Conservation (phyloP, 2,329 filamentous ascomycete species). For the Cladophialophora immunda region DNA sequence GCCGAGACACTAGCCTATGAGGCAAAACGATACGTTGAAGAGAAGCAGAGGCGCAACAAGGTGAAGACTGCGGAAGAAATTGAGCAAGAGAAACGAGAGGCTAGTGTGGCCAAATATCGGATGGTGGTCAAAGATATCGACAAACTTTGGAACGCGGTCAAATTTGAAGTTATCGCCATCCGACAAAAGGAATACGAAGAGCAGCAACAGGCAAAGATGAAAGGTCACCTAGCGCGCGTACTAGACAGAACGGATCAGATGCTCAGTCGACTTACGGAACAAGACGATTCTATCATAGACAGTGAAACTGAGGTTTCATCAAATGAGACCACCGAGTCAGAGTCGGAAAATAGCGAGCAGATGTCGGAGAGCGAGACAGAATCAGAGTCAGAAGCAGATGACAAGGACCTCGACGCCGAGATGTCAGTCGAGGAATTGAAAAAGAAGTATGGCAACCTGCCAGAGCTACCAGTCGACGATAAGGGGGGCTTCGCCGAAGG, state of each 20-base stretch:
- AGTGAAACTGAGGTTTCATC: slow-evolving; percentile 40
- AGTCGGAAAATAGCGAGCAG: slow-evolving; percentile 49
- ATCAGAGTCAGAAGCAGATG: slow-evolving; percentile 53
- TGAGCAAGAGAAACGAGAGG: slow-evolving; percentile 76
- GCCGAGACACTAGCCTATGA: slow-evolving; percentile 40
- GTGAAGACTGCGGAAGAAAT: slow-evolving; percentile 70
- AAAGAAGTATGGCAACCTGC: slow-evolving; percentile 56
- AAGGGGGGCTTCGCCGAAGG: neutral
- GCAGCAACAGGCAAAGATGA: slow-evolving; percentile 64
- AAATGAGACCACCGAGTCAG: slow-evolving; percentile 48
- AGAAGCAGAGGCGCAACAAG: slow-evolving; percentile 64
- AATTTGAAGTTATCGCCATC: slow-evolving; percentile 64
- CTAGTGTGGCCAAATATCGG: slow-evolving; percentile 74
- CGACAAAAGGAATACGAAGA: slow-evolving; percentile 67
- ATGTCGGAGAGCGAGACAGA: slow-evolving; percentile 58
- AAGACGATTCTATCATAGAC: slow-evolving; percentile 33
- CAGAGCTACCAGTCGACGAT: slow-evolving; percentile 32
- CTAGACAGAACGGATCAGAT: slow-evolving; percentile 66
- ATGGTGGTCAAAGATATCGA: slow-evolving; percentile 72
- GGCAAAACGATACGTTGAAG: slow-evolving; percentile 64
- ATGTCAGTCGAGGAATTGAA: slow-evolving; percentile 58
- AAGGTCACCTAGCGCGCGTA: slow-evolving; percentile 60
- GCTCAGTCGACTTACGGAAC: slow-evolving; percentile 51
- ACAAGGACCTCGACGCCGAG: slow-evolving; percentile 53
- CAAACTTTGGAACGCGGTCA: slow-evolving; percentile 67